A percentile compares a stretch with the other conserved stretches of the same genome.
These are phyloP conservation scores for Aspergillus puulaauensis DNA, from an alignment of 2,329 filamentous ascomycete genomes.

Conservation along the genomic window DNA sequence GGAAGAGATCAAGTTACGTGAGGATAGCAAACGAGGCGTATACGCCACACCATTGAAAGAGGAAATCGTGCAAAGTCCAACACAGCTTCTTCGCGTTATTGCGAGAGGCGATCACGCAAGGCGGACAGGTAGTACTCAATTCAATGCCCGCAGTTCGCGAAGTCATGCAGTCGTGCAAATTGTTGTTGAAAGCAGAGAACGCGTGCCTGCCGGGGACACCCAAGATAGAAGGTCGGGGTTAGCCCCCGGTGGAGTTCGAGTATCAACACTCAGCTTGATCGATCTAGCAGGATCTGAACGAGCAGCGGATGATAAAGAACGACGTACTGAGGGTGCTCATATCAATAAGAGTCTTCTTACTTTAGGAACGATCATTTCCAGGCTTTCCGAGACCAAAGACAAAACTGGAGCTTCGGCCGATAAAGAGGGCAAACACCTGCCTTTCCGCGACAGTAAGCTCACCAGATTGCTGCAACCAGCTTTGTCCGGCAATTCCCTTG, in stretches of 20 bases:
- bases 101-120: constrained; percentile 89
- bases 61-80: constrained; percentile 97
- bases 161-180: constrained; percentile 99
- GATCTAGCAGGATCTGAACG: constrained; percentile 96
- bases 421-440: constrained; percentile 87
- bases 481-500: constrained; percentile 86
- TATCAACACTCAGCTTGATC: constrained; percentile 92
- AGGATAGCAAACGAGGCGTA: constrained; percentile 93
- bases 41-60: constrained; percentile 96
- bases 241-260: constrained; percentile 83
- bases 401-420: constrained; percentile 71
- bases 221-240: constrained; percentile 68
- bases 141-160: constrained; percentile 92
- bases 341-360: constrained; percentile 98
- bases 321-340: constrained; percentile 89
- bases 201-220: constrained; percentile 59
- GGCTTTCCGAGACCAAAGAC: constrained; percentile 85
- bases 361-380: constrained; percentile 89
- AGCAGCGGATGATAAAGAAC: constrained; percentile 91
- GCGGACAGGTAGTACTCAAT: constrained; percentile 90
- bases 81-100: constrained; percentile 90
- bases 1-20: constrained; percentile 95
- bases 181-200: constrained; percentile 93
- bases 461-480: constrained; percentile 90
- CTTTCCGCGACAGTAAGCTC: constrained; percentile 96